A percentile compares a stretch with the other conserved stretches of the same genome.
These are phyloP conservation scores for Fusarium oxysporum DNA, from an alignment of 2,329 filamentous ascomycete species.

Conservation along the genomic window DNA sequence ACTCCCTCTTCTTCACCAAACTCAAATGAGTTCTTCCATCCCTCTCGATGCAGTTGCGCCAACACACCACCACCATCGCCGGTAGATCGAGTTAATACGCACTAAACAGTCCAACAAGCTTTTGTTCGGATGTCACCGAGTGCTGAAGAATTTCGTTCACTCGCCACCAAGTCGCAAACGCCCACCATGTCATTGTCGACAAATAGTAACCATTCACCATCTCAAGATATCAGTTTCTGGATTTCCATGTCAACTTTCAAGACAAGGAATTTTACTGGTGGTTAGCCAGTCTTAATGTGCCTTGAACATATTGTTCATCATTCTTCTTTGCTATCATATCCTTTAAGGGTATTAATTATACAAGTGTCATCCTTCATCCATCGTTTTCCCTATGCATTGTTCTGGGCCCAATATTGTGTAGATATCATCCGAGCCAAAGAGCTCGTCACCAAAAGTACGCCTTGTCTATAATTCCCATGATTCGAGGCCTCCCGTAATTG, in stretches of 20 bases:
- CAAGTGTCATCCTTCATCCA: conserved; percentile 29
- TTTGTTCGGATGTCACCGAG: conserved; percentile 25
- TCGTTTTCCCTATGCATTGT: conserved; percentile 12
- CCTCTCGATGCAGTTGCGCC: neutral
- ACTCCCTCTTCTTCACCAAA: neutral
- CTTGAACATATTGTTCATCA: neutral
- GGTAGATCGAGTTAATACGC: neutral
- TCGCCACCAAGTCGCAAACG: conserved; percentile 18
- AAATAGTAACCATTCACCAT: neutral
- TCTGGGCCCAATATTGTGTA: conserved; percentile 26
- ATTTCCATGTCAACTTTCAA: neutral
- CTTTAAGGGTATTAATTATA: conserved; percentile 43
- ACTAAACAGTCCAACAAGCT: conserved; percentile 25
- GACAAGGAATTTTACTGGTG: neutral
- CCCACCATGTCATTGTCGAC: conserved; percentile 28
- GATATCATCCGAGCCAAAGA: conserved; percentile 13
- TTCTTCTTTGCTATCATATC: conserved; percentile 17
- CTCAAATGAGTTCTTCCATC: neutral
- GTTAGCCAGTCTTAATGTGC: neutral
- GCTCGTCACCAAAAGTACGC: conserved; percentile 17
- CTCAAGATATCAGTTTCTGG: neutral
- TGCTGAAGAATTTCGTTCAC: conserved; percentile 1
- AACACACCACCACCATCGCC: conserved; percentile 15
- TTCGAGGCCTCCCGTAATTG: conserved; percentile 1
- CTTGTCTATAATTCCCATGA: conserved; percentile 39